Base-by-base conservation (phyloP, 495 filamentous ascomycete species). In the Arthonia radiata region DNA sequence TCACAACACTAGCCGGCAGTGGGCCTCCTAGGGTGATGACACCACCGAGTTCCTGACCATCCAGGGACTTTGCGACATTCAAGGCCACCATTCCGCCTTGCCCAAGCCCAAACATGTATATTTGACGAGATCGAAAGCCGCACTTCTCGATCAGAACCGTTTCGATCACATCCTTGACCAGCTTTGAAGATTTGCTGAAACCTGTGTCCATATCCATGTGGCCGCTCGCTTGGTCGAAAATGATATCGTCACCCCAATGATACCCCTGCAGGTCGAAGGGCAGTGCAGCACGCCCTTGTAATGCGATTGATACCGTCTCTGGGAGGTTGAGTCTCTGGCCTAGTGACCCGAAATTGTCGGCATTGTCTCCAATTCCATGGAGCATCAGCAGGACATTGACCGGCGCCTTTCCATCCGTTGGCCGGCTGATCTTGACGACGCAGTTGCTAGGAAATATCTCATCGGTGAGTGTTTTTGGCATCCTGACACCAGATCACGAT, bases 191-290 rank as follows among this genome's bases (percentile, higher is more conserved):
- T 8, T 53, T 57, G 12, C 49, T 43, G 36, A 91, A 83, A 0
- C 82, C 80, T 1, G 75, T 64, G 38, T 92, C 83, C 14, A 68
- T 52, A 24, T 92, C 78, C 17, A 92, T 49, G 0, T 56, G 61
- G 1, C 71, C 75, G 2, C 55, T 61, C 2, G 48, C 36, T 4
- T 50, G 35, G 27, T 74, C 64, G 26, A 92, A 64, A 2, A 57
- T 40, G 17, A 97, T 47, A 41, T 97, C 83, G 44, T 94, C 77
- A 27, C 81, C 81, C 83, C 82, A 94, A 49, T 93, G 80, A 42
- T 67, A 93, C 13, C 77, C 78, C 19, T 6, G 19, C 0, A 82
- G 50, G 15, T 71, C 56, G 27, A 79, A 64, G 4, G 82, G 80
- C 3, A 94, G 50, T 0, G 65, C 64, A n/a, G 48, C 54, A 0